phyloP scores from a whole-genome alignment of 2,329 filamentous ascomycete genomes.

The Teratosphaeria destructans region DNA sequence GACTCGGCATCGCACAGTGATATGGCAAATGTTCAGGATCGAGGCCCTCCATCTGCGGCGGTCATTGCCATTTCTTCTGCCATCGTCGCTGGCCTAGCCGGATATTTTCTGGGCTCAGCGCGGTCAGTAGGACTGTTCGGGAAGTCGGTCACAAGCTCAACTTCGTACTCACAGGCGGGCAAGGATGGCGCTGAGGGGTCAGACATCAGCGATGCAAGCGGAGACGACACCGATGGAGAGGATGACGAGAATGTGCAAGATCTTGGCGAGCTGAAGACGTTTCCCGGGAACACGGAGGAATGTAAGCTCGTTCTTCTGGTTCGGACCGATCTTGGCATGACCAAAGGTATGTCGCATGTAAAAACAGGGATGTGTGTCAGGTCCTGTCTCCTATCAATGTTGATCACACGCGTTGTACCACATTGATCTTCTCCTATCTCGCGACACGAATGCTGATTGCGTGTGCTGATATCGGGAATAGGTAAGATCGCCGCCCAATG shows the following conservation, averaged over 20 bases:
- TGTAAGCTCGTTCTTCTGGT: slow-evolving; percentile 93
- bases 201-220: slow-evolving; percentile 22
- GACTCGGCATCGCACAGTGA: slow-evolving; percentile 1
- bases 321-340: slow-evolving; percentile 91
- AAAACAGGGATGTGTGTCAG: not conserved
- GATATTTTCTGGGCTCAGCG: slow-evolving; percentile 61
- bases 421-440: not conserved
- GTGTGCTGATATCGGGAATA: slow-evolving; percentile 29
- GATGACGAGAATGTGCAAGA: slow-evolving; percentile 27
- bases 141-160: slow-evolving; percentile 27
- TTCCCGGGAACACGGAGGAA: slow-evolving; percentile 55
- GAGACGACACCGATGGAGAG: slow-evolving; percentile 21
- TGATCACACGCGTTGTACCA: not conserved
- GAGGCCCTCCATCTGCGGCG: slow-evolving; percentile 39
- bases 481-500: slow-evolving; percentile 96
- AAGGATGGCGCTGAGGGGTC: slow-evolving; percentile 28
- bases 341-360: slow-evolving; percentile 57
- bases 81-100: slow-evolving; percentile 61
- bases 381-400: not conserved
- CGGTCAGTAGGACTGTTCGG: slow-evolving; percentile 65
- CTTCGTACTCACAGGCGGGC: slow-evolving; percentile 23
- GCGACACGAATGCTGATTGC: not conserved
- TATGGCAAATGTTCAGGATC: slow-evolving; percentile 20
- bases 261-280: slow-evolving; percentile 37
- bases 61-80: slow-evolving; percentile 62